Evolutionary conservation across 2,329 filamentous ascomycete genomes (phyloP).

Genomic region (Penicillium sp.): DNA sequence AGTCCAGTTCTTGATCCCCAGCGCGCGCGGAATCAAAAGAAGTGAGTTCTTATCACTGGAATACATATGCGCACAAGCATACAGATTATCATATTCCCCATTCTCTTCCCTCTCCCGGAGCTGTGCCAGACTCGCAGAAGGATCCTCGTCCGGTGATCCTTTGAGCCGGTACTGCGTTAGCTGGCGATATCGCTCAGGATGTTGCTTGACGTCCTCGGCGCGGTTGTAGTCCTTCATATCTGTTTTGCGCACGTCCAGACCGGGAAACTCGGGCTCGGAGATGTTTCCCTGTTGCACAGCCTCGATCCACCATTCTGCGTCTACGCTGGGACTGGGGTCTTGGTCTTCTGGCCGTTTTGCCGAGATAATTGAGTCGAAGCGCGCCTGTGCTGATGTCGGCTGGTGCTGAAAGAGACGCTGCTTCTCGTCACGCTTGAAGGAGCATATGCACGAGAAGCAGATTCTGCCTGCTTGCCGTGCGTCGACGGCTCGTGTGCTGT

Average conservation of each 20-base stretch:
- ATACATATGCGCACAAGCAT: constrained; percentile 58
- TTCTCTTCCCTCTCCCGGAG: constrained; percentile 26
- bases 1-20: constrained; percentile 41
- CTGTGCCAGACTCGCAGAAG: constrained; percentile 7
- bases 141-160: constrained; percentile 39
- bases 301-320: constrained; percentile 38
- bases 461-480: constrained; percentile 49
- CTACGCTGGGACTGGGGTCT: constrained; percentile 32
- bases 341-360: constrained; percentile 36
- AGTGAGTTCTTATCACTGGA: constrained; percentile 56
- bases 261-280: constrained; percentile 35
- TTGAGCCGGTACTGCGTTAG: constrained; percentile 48
- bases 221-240: constrained; percentile 53
- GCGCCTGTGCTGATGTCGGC: constrained; percentile 25
- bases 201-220: constrained; percentile 21
- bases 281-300: constrained; percentile 26
- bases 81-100: constrained; percentile 50
- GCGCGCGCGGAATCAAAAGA: constrained; percentile 51
- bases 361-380: constrained; percentile 30
- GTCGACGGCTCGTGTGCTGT: constrained; percentile 52
- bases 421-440: constrained; percentile 50
- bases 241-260: constrained; percentile 51
- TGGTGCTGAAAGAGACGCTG: constrained; percentile 31
- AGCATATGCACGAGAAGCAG: constrained; percentile 53
- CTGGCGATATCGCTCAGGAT: constrained; percentile 40